Base-by-base conservation (phyloP, 2,329 filamentous ascomycete species). In the Hymenoscyphus fraxineus region DNA sequence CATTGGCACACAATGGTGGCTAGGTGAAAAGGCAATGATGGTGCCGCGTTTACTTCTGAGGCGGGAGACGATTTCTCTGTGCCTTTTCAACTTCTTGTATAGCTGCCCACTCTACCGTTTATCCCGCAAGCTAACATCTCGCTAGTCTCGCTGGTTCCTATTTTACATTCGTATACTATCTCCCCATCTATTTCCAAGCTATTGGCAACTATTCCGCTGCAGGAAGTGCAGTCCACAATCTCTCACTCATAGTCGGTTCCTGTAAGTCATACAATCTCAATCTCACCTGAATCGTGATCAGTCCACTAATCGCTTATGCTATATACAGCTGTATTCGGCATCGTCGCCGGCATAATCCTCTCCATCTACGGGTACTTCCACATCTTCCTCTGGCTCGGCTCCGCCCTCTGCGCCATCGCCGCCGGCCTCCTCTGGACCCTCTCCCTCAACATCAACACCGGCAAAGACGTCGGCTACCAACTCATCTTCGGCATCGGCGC, bases 381-480 rank as follows among this genome's bases (percentile, higher is more conserved):
- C 1, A 74, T 74, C 9, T 71, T 74, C 60, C 69, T 75, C 66
- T 66, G 73, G 19, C 31, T 67, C 16, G 68, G 71, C 3, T 61
- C 68, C 6, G 65, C 70, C 35, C 6, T 76, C 19, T 62, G 67
- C 56, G 60, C 72, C 9, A 65, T 76, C 47, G 61, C 71, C 86
- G 66, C 80, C 82, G 84, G 82, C 35, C 77, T 87, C 64, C 78
- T 86, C 65, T 81, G 82, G 0, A 85, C 82, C 0, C 79, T 85
- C 22, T 73, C 76, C 19, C 76, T 83, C 5, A 67, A 78, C 68
- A 84, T 80, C 4, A 75, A 78, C 0, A 70, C 80, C 2, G 71
- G 74, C 12, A 75, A 78, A 39, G 86, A 83, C 83, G 81, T 85
- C 66, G 83, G 83, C 19, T 85, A 82, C 73, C 83, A 85, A 69